Evolutionary conservation across 2,329 filamentous ascomycete species (phyloP).

Genomic region (Truncatella angustata): DNA sequence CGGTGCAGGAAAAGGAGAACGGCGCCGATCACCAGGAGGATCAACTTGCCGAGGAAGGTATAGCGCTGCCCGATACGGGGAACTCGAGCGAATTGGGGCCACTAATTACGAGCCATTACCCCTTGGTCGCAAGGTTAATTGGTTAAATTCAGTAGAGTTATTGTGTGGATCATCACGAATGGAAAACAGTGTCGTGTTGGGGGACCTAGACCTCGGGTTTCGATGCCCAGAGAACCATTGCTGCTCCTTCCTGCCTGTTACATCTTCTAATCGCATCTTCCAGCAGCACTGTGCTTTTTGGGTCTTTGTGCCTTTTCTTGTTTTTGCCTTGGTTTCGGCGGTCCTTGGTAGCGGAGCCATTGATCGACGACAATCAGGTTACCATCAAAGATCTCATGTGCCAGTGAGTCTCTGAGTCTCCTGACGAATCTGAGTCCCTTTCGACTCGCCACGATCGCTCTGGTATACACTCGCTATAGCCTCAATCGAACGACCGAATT

Average conservation of each 20-base stretch:
- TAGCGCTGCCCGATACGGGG: not conserved
- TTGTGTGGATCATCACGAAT: not conserved
- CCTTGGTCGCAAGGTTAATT: conserved; percentile 4
- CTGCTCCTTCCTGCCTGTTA: not conserved
- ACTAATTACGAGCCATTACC: not conserved
- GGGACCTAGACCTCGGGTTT: not conserved
- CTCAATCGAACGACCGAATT: too few relatives aligned
- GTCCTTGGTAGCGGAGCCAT: not conserved
- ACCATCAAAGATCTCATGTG: not conserved
- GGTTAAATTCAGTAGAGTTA: conserved; percentile 6
- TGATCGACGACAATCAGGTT: not conserved
- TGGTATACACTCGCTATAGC: not conserved
- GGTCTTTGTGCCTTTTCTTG: not conserved
- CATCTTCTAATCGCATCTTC: not conserved
- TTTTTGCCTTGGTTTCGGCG: not conserved
- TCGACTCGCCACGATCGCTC: not conserved
- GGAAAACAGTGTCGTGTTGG: not conserved
- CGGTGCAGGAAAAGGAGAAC: not conserved
- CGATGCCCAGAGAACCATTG: not conserved
- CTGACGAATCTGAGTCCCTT: not conserved
- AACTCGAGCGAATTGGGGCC: not conserved
- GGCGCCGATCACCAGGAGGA: not conserved
- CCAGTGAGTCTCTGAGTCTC: not conserved
- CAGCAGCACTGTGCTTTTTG: not conserved
- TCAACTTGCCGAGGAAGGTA: not conserved